phyloP scores from a whole-genome alignment of 176 grass and related monocot genomes.

The Dactylis glomerata region DNA sequence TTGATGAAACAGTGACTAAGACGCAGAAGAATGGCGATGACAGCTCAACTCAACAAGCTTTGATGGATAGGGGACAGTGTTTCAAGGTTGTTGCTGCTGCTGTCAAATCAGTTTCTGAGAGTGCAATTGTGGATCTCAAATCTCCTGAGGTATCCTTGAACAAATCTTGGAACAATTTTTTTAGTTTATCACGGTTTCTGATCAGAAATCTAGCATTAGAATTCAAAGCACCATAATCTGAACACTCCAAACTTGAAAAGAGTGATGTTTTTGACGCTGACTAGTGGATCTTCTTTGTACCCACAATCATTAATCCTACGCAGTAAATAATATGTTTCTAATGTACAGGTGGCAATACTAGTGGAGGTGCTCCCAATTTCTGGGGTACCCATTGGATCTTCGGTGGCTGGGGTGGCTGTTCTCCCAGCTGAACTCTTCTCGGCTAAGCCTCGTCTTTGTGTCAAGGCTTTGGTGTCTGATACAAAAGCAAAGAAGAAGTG shows the following conservation, averaged over 20 bases:
- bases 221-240: constrained; percentile 4
- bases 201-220: background rate
- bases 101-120: constrained; percentile 60
- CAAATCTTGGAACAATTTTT: constrained; percentile 12
- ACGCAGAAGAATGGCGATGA: constrained; percentile 38
- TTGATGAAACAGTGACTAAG: constrained; percentile 67
- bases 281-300: constrained; percentile 14
- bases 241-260: constrained; percentile 16
- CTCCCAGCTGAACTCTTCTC: constrained; percentile 49
- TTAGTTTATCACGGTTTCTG: constrained; percentile 1
- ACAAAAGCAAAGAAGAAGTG: constrained; percentile 56
- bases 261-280: constrained; percentile 23
- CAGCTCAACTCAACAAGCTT: constrained; percentile 38
- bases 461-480: constrained; percentile 68
- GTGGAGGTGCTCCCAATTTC: constrained; percentile 75
- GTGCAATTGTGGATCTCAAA: constrained; percentile 75
- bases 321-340: constrained; percentile 14
- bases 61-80: constrained; percentile 77
- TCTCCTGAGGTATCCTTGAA: constrained; percentile 74
- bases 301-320: background rate
- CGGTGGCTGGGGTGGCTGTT: constrained; percentile 60
- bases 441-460: constrained; percentile 57
- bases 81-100: constrained; percentile 81
- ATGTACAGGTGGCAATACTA: constrained; percentile 65
- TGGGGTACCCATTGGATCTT: constrained; percentile 61